A percentile compares a stretch with the other conserved stretches of the same genome.
These are phyloP conservation scores for Aspergillus fructus DNA, from an alignment of 2,329 filamentous ascomycete genomes.

Conservation along the genomic window DNA sequence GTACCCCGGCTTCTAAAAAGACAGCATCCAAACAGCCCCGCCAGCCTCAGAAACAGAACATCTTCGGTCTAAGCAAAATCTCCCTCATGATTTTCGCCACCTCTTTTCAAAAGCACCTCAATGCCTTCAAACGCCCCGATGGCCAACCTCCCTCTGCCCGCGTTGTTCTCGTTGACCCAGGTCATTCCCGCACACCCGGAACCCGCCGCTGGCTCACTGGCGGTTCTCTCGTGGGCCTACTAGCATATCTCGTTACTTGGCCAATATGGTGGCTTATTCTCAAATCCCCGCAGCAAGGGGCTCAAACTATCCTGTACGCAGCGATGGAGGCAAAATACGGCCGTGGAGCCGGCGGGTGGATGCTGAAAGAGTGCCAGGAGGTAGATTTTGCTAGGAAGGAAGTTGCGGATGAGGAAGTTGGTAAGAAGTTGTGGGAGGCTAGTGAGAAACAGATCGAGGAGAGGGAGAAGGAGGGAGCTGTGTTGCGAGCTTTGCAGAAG, in stretches of 20 bases:
- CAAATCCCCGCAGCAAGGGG: constrained; percentile 79
- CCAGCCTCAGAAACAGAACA: constrained; percentile 21
- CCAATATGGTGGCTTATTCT: constrained; percentile 81
- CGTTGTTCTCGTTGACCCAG: constrained; percentile 85
- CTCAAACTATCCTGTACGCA: constrained; percentile 82
- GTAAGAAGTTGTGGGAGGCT: constrained; percentile 85
- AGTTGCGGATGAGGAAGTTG: constrained; percentile 72
- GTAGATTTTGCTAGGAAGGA: constrained; percentile 71
- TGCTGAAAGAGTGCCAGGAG: constrained; percentile 87
- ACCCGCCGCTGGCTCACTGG: constrained; percentile 83
- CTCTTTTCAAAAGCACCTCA: constrained; percentile 89
- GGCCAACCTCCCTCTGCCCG: constrained; percentile 76
- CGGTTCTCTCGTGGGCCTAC: constrained; percentile 77
- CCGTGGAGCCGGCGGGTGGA: constrained; percentile 63
- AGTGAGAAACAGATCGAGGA: constrained; percentile 81
- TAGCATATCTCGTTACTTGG: constrained; percentile 75
- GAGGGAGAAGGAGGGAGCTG: constrained; percentile 75
- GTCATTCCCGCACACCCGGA: constrained; percentile 79
- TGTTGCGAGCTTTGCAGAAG: constrained; percentile 59
- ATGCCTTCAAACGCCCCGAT: constrained; percentile 80
- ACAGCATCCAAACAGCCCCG: constrained; percentile 24
- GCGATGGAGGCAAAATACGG: constrained; percentile 76
- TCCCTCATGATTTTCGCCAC: constrained; percentile 86
- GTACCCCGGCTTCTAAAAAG: constrained; percentile 1
- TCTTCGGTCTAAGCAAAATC: constrained; percentile 67